These are phyloP conservation scores for Mimosa bimucronata DNA, from an alignment of 306 rosid species.

Conservation along the genomic window DNA sequence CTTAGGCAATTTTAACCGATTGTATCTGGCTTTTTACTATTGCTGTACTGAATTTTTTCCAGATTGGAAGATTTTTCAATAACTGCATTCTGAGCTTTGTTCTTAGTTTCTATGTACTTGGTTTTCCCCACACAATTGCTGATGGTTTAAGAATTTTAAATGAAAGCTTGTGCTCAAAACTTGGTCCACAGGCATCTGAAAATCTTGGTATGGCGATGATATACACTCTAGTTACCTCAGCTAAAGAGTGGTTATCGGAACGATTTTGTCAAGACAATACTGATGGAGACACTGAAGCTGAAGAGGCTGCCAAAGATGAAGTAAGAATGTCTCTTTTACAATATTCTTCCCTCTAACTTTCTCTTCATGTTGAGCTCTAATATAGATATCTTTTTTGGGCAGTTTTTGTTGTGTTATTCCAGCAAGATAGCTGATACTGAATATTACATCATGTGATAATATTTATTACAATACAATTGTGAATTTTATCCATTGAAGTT, in stretches of 20 bases:
- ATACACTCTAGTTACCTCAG: conserved; percentile 91
- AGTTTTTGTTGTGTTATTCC: conserved; percentile 9
- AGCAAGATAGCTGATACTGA: conserved; percentile 1
- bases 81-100: conserved; percentile 18
- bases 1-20: conserved; percentile 16
- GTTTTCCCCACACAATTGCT: conserved; percentile 32
- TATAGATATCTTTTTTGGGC: conserved; percentile 14
- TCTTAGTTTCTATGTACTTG: conserved; percentile 17
- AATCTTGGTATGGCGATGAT: conserved; percentile 99
- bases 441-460: not conserved
- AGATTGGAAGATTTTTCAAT: conserved; percentile 22
- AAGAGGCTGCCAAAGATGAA: conserved; percentile 87
- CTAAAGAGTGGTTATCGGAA: conserved; percentile 93
- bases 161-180: conserved; percentile 35
- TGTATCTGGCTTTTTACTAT: conserved; percentile 7
- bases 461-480: not conserved
- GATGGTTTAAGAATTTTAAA: conserved; percentile 39
- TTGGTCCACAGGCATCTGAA: conserved; percentile 84
- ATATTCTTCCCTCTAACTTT: conserved; percentile 32
- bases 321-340: conserved; percentile 48
- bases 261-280: conserved; percentile 63
- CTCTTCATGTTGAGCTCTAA: conserved; percentile 21
- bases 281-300: conserved; percentile 65
- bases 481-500: not conserved
- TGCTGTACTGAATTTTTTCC: conserved; percentile 21